These are phyloP conservation scores for Hypoxylon sp. DNA, from an alignment of 2,329 filamentous ascomycete genomes.

Conservation along the genomic window DNA sequence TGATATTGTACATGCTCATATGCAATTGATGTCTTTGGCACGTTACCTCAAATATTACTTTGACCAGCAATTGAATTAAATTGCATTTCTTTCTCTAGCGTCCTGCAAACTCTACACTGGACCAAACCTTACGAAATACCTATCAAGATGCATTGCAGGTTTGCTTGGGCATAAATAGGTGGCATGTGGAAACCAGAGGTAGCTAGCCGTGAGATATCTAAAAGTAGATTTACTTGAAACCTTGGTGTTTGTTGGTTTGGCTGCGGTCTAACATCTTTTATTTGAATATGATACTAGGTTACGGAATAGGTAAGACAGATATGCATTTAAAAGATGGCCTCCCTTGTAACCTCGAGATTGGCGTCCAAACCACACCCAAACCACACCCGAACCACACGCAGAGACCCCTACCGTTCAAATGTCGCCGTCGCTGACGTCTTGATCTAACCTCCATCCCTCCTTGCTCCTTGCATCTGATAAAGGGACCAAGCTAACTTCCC, in stretches of 20 bases:
- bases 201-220: background rate
- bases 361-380: too few species aligned
- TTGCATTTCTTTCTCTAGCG: background rate
- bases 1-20: background rate
- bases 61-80: background rate
- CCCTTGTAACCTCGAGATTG: background rate
- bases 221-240: background rate
- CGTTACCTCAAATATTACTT: background rate
- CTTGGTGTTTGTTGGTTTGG: background rate
- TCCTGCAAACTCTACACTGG: background rate
- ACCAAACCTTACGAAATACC: background rate
- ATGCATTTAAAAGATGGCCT: background rate
- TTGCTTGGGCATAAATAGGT: background rate
- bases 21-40: background rate
- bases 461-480: conserved; percentile 3
- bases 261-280: background rate
- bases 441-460: conserved; percentile 2
- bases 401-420: conserved; percentile 12
- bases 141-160: background rate
- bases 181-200: background rate
- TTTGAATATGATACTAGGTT: background rate
- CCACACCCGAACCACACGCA: background rate
- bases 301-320: background rate
- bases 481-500: background rate
- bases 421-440: conserved; percentile 19